These are phyloP conservation scores for Datura wrightii DNA, from an alignment of 257 asterid genomes.

Conservation along the genomic window DNA sequence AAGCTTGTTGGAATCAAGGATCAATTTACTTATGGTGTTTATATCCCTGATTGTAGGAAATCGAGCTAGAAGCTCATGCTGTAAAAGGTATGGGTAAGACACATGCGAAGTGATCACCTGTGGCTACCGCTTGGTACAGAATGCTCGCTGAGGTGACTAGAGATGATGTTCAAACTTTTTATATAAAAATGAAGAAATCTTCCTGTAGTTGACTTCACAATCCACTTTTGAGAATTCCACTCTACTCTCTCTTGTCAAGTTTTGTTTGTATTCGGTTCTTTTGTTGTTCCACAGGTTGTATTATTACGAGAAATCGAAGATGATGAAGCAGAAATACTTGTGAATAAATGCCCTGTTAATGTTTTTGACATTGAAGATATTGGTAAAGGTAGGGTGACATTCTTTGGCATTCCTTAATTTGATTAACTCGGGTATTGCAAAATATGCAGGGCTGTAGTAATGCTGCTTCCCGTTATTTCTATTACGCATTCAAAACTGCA, in stretches of 20 bases:
- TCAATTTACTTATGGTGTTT: neutral
- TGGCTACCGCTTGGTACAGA: slow-evolving; percentile 98
- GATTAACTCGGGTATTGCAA: slow-evolving; percentile 27
- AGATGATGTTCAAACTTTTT: too few relatives aligned
- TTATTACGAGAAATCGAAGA: slow-evolving; percentile 76
- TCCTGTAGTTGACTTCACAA: too few relatives aligned
- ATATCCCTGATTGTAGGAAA: slow-evolving; percentile 61
- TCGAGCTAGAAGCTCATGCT: slow-evolving; percentile 97
- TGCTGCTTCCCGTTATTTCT: slow-evolving; percentile 21
- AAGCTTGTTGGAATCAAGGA: too few relatives aligned
- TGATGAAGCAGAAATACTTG: slow-evolving; percentile 79
- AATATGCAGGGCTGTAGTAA: neutral
- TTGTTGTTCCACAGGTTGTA: slow-evolving; percentile 53
- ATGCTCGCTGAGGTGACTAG: slow-evolving; percentile 92
- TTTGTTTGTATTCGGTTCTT: neutral
- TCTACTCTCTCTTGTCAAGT: too few relatives aligned
- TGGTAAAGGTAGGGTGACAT: slow-evolving; percentile 59
- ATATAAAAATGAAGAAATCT: too few relatives aligned
- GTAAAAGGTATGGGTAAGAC: slow-evolving; percentile 94
- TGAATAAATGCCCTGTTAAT: slow-evolving; percentile 78
- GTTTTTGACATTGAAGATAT: slow-evolving; percentile 95
- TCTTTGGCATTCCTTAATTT: neutral
- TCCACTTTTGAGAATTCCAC: neutral
- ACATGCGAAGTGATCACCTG: slow-evolving; percentile 99
- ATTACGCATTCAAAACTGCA: too few relatives aligned